A percentile compares a stretch with the other conserved stretches of the same genome.
Evolutionary conservation across 2,329 filamentous ascomycete species (phyloP).

Genomic region (Aspergillus calidoustus): DNA sequence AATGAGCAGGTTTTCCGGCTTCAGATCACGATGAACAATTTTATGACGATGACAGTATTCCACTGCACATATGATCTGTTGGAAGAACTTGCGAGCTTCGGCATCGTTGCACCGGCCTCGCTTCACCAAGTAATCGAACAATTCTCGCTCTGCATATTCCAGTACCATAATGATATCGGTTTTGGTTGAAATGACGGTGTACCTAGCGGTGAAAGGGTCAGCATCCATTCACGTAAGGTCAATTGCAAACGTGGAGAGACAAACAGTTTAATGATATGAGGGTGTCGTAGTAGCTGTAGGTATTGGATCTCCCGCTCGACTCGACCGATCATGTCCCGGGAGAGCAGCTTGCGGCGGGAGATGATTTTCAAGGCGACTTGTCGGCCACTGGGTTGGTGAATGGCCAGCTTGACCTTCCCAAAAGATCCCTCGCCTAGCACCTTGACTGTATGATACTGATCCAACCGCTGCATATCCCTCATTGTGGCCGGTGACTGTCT

Average conservation of each 20-base stretch:
- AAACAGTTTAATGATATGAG: slow-evolving; percentile 98
- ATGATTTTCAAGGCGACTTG: slow-evolving; percentile 99
- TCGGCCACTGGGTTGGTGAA: slow-evolving; percentile 88
- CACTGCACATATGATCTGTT: slow-evolving; percentile 98
- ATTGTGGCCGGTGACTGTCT: slow-evolving; percentile 52
- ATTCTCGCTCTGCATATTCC: slow-evolving; percentile 93
- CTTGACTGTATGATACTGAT: slow-evolving; percentile 86
- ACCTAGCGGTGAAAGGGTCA: slow-evolving; percentile 57
- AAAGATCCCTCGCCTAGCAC: slow-evolving; percentile 97
- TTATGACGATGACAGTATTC: slow-evolving; percentile 99
- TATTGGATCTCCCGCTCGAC: slow-evolving; percentile 99
- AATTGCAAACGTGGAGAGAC: slow-evolving; percentile 1
- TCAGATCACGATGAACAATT: slow-evolving; percentile 96
- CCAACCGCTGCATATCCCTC: slow-evolving; percentile 78
- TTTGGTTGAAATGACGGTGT: slow-evolving; percentile 93
- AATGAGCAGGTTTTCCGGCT: slow-evolving; percentile 93
- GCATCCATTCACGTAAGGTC: slow-evolving; percentile 6
- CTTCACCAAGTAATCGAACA: slow-evolving; percentile 98
- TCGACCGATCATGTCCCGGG: slow-evolving; percentile 94
- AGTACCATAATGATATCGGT: slow-evolving; percentile 99
- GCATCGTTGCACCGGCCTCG: slow-evolving; percentile 89
- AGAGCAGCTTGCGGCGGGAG: slow-evolving; percentile 91
- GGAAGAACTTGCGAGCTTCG: slow-evolving; percentile 96
- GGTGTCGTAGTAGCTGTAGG: slow-evolving; percentile 89
- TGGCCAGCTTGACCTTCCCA: slow-evolving; percentile 96